Percentiles rank a stretch among this genome's conserved stretches.
phyloP scores from a whole-genome alignment of 805 yeast species.

The Saturnispora hagleri region DNA sequence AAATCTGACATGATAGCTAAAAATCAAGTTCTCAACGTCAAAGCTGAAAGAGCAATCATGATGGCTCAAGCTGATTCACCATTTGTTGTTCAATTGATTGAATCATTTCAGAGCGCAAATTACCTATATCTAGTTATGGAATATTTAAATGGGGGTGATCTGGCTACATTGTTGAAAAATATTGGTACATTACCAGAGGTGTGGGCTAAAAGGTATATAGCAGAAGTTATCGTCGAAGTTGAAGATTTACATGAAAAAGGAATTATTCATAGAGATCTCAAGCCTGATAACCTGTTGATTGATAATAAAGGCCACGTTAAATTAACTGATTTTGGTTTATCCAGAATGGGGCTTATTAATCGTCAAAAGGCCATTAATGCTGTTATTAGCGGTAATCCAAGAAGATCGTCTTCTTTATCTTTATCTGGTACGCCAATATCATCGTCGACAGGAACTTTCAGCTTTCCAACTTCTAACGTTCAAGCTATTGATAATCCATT shows the following conservation, averaged over 20 bases:
- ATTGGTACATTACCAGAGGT: slow-evolving; percentile 76
- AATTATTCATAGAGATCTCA: slow-evolving; percentile 88
- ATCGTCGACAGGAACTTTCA: slow-evolving; percentile 9
- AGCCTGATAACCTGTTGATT: slow-evolving; percentile 87
- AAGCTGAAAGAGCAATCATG: slow-evolving; percentile 94
- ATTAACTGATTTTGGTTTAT: slow-evolving; percentile 89
- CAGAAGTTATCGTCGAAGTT: slow-evolving; percentile 87
- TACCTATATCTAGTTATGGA: slow-evolving; percentile 93
- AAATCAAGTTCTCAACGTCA: slow-evolving; percentile 91
- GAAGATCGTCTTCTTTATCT: slow-evolving; percentile 3
- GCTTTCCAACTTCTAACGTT: slow-evolving; percentile 2
- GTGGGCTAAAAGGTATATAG: slow-evolving; percentile 80
- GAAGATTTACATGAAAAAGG: slow-evolving; percentile 82
- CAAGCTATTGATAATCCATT: slow-evolving; percentile 8
- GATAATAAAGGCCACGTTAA: slow-evolving; percentile 85
- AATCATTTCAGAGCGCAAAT: slow-evolving; percentile 82
- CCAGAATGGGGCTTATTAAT: slow-evolving; percentile 79
- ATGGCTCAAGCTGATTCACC: slow-evolving; percentile 94
- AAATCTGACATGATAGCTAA: slow-evolving; percentile 96
- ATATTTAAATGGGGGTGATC: slow-evolving; percentile 91
- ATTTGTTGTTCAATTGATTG: slow-evolving; percentile 81
- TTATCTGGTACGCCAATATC: slow-evolving; percentile 6
- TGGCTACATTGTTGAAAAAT: slow-evolving; percentile 75
- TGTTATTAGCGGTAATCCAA: slow-evolving; percentile 5
- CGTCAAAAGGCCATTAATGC: slow-evolving; percentile 45